A percentile compares a stretch with the other conserved stretches of the same genome.
phyloP scores from a whole-genome alignment of 2,329 filamentous ascomycete species.

The Alternaria angustiovoidea region DNA sequence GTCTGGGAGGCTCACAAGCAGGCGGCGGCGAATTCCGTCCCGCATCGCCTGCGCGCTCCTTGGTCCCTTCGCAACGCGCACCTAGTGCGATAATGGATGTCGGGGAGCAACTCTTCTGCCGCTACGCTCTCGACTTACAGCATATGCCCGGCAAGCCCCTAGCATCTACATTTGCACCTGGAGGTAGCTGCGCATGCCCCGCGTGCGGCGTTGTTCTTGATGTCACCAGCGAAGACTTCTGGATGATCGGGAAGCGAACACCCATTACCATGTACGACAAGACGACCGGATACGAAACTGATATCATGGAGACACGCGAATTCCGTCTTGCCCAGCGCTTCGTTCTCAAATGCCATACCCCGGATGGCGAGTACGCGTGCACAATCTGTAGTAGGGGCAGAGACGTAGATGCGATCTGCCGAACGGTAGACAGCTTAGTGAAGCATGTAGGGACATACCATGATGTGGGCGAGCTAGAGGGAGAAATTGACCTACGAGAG shows the following conservation, averaged over 20 bases:
- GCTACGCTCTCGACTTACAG: slow-evolving; percentile 48
- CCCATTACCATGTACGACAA: slow-evolving; percentile 35
- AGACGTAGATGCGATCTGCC: slow-evolving; percentile 48
- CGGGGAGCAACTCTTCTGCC: slow-evolving; percentile 42
- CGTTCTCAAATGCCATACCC: slow-evolving; percentile 50
- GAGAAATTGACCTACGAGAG: slow-evolving; percentile 45
- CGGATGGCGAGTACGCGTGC: slow-evolving; percentile 48
- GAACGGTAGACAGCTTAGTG: slow-evolving; percentile 46
- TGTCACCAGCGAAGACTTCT: slow-evolving; percentile 47
- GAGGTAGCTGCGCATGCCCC: slow-evolving; percentile 42
- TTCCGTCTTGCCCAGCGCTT: slow-evolving; percentile 49
- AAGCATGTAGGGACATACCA: slow-evolving; percentile 49
- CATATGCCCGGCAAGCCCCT: slow-evolving; percentile 40
- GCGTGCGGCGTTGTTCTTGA: slow-evolving; percentile 38
- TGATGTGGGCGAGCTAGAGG: slow-evolving; percentile 42
- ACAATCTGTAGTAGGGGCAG: slow-evolving; percentile 44
- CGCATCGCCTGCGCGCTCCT: slow-evolving; percentile 29
- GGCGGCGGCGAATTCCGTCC: slow-evolving; percentile 17
- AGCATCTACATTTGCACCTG: slow-evolving; percentile 42
- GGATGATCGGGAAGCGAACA: slow-evolving; percentile 49
- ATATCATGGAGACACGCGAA: slow-evolving; percentile 47
- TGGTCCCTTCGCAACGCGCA: slow-evolving; percentile 37
- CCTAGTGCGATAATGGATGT: slow-evolving; percentile 29
- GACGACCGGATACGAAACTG: slow-evolving; percentile 36
- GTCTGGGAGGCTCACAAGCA: slow-evolving; percentile 30